These are phyloP conservation scores for Pugionium cornutum DNA, from an alignment of 345 rosid species.

Conservation along the genomic window DNA sequence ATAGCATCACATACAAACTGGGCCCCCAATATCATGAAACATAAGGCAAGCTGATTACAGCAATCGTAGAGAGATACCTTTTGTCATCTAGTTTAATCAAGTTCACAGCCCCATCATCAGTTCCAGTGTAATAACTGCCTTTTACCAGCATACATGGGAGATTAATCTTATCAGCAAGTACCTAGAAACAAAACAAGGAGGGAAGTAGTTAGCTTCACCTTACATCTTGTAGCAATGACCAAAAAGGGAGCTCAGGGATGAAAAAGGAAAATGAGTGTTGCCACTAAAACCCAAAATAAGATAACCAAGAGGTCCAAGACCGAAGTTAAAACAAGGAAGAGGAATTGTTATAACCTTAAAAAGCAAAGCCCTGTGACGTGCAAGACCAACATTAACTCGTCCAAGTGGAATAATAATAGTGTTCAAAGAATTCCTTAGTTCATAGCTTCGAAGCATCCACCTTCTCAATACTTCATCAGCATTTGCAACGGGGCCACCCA, in stretches of 20 bases:
- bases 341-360: conserved; percentile 64
- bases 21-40: conserved; percentile 24
- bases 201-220: conserved; percentile 32
- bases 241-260: background rate
- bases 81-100: conserved; percentile 66
- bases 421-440: conserved; percentile 62
- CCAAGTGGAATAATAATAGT: conserved; percentile 82
- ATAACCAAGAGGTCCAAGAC: conserved; percentile 12
- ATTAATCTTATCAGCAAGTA: conserved; percentile 81
- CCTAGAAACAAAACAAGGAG: conserved; percentile 49
- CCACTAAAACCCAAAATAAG: conserved; percentile 17
- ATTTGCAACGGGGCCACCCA: conserved; percentile 92
- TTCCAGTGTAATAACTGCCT: conserved; percentile 95
- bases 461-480: conserved; percentile 75
- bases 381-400: conserved; percentile 79
- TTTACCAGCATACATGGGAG: conserved; percentile 95
- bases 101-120: conserved; percentile 96
- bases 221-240: conserved; percentile 26
- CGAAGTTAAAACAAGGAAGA: background rate
- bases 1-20: conserved; percentile 31
- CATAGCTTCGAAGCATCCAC: conserved; percentile 68
- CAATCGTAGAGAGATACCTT: conserved; percentile 50
- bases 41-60: conserved; percentile 10
- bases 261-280: conserved; percentile 12
- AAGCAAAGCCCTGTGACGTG: conserved; percentile 95